A percentile compares a stretch with the other conserved stretches of the same genome.
Conservation (phyloP, 192 early-diverging fungal genomes). For the Backusella westeae region DNA sequence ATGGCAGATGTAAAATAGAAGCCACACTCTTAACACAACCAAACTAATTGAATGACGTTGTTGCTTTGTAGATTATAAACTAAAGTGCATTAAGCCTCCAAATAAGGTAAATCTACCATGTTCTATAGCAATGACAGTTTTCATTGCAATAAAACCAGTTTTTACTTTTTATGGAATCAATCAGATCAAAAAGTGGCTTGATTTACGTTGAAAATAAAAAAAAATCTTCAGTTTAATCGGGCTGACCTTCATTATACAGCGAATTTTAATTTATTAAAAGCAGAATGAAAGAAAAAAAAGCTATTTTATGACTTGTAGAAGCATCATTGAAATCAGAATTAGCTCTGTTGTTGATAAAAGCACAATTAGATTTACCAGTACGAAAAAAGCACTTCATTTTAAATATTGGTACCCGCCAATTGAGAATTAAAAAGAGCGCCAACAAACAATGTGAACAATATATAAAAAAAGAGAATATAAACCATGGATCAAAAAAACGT, state of each 20-base stretch:
- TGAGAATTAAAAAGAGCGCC: background rate
- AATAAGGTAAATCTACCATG: background rate
- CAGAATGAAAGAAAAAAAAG: too few relatives aligned
- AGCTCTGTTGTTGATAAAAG: too few relatives aligned
- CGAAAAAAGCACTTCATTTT: too few relatives aligned
- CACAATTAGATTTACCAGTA: too few relatives aligned
- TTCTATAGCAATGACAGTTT: background rate
- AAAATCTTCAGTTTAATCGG: too few relatives aligned
- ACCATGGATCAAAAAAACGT: background rate
- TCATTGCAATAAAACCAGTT: background rate
- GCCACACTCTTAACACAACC: background rate
- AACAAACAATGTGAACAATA: background rate
- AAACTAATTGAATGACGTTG: background rate
- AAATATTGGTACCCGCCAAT: too few relatives aligned
- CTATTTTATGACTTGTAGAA: too few relatives aligned
- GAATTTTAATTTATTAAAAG: too few relatives aligned
- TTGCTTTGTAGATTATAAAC: background rate
- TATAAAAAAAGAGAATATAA: background rate
- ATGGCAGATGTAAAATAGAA: background rate
- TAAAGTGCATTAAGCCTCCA: background rate
- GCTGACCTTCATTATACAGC: too few relatives aligned
- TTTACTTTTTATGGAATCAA: background rate
- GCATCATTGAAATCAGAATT: too few relatives aligned
- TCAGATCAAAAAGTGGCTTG: too few relatives aligned
- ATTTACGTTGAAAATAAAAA: too few relatives aligned